Conservation (phyloP, 805 yeast genomes). For the Yamadazyma insecticola region DNA sequence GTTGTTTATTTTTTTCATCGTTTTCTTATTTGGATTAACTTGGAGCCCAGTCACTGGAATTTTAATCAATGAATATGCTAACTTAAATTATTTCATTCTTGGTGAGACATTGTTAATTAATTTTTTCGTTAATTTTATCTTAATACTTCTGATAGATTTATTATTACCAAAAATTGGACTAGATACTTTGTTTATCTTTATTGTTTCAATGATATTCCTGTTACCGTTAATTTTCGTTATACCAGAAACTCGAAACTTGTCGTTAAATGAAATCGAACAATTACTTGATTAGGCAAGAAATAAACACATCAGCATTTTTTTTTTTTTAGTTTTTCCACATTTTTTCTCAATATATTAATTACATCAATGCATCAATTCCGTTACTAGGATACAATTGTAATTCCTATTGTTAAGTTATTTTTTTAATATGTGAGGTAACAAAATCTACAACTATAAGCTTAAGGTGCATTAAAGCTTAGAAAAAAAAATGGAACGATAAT, state of each 20-base stretch:
- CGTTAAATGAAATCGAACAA: conserved; percentile 3
- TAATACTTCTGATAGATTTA: conserved; percentile 6
- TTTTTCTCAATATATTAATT: too few species aligned
- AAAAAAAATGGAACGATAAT: too few species aligned
- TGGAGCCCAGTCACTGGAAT: conserved; percentile 33
- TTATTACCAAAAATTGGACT: conserved; percentile 1
- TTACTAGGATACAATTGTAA: too few species aligned
- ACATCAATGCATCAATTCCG: too few species aligned
- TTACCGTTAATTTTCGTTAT: conserved; percentile 2
- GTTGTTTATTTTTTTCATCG: conserved; percentile 2
- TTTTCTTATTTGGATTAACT: conserved; percentile 11
- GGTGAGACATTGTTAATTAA: conserved; percentile 7
- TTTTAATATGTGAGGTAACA: too few species aligned
- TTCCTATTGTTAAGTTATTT: too few species aligned
- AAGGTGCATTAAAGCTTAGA: too few species aligned
- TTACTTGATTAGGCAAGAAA: conserved; percentile 2
- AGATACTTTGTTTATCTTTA: conserved; percentile 6
- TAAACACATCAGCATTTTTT: conserved; percentile 2
- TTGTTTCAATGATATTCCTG: conserved; percentile 5
- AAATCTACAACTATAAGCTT: too few species aligned
- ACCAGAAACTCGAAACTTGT: conserved; percentile 9
- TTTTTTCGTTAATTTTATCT: conserved; percentile 7
- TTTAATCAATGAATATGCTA: conserved; percentile 18
- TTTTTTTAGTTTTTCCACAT: too few species aligned
- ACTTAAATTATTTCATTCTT: conserved; percentile 15